Conservation (phyloP, 208 protist genomes). For the Blechomonas ayalai region DNA sequence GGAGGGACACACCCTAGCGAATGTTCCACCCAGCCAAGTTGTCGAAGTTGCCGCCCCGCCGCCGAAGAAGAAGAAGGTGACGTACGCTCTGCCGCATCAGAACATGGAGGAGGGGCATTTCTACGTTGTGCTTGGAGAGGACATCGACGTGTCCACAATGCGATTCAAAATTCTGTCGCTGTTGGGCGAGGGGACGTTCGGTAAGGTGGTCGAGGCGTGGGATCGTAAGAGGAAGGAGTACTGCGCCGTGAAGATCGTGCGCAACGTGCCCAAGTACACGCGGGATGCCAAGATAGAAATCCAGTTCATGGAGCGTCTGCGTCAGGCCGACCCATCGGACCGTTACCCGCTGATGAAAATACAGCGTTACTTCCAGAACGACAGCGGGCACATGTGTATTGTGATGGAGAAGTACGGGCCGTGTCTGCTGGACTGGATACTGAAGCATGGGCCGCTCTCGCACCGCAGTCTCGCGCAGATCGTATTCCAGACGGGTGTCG, state of each 20-base stretch:
- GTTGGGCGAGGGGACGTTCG: conserved; percentile 85
- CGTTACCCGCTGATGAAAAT: conserved; percentile 74
- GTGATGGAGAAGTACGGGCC: conserved; percentile 56
- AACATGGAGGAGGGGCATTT: conserved; percentile 88
- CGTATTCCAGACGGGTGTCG: conserved; percentile 57
- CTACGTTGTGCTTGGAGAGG: conserved; percentile 85
- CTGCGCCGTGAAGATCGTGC: conserved; percentile 86
- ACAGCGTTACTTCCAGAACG: conserved; percentile 75
- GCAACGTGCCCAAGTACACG: conserved; percentile 79
- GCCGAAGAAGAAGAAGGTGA: conserved; percentile 71
- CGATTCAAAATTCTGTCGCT: conserved; percentile 88
- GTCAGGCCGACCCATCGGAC: conserved; percentile 53
- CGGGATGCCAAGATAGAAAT: conserved; percentile 85
- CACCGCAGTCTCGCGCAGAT: conserved; percentile 74
- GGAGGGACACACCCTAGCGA: conserved; percentile 5
- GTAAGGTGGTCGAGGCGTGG: conserved; percentile 86
- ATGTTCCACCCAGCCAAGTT: conserved; percentile 17
- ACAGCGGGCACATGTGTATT: conserved; percentile 79
- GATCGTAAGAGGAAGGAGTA: conserved; percentile 82
- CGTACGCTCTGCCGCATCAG: conserved; percentile 73
- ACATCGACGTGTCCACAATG: conserved; percentile 80
- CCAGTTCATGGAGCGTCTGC: conserved; percentile 78
- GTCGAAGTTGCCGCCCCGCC: conserved; percentile 29
- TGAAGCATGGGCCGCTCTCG: conserved; percentile 61
- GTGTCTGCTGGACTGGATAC: conserved; percentile 79